These are phyloP conservation scores for Leishmania tarentolae DNA, from an alignment of 208 protist species.

Conservation along the genomic window DNA sequence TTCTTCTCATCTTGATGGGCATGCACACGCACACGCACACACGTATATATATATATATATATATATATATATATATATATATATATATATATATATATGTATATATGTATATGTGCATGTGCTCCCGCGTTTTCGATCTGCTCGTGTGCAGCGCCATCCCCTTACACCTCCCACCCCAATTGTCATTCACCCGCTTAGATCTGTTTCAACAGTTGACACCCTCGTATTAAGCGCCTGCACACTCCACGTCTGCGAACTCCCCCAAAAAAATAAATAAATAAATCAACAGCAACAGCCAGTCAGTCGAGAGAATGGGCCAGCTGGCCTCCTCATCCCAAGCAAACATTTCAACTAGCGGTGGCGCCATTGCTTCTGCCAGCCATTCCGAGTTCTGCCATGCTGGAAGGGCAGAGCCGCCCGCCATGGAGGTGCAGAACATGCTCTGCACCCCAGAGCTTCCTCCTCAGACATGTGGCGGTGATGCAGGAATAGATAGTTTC, in stretches of 20 bases:
- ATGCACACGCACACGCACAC: not conserved
- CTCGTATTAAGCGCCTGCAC: not conserved
- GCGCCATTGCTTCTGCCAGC: not conserved
- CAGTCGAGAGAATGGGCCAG: slow-evolving; percentile 13
- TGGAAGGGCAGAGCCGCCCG: not conserved
- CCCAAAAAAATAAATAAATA: not conserved
- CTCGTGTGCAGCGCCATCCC: not conserved
- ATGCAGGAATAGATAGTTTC: not conserved
- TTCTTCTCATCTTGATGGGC: not conserved
- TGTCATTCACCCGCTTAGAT: not conserved
- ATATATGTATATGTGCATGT: no score
- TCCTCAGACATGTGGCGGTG: not conserved
- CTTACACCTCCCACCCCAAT: no score
- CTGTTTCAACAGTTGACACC: not conserved
- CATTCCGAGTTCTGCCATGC: not conserved
- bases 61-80: no score
- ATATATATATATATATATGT: no score
- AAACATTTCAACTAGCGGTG: not conserved
- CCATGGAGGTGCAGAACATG: slow-evolving; percentile 18
- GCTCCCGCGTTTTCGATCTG: not conserved
- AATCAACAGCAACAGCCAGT: not conserved
- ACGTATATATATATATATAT: no score
- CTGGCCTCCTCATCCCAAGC: not conserved
- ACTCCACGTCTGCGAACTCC: not conserved
- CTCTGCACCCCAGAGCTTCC: not conserved